phyloP scores from a whole-genome alignment of 2,329 filamentous ascomycete genomes.

The Periconia macrospinosa region DNA sequence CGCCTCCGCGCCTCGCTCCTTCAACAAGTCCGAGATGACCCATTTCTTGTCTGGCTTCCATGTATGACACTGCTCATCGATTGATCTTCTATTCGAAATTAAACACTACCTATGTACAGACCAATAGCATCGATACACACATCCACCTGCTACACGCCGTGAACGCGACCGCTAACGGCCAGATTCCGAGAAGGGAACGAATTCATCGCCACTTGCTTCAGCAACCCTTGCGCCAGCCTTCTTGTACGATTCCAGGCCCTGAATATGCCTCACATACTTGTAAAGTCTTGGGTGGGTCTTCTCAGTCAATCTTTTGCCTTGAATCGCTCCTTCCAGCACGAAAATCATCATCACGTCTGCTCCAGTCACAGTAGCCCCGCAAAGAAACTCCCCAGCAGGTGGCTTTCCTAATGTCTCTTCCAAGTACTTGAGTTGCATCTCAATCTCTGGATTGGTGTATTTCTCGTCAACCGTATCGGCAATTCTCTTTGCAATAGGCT shows the following conservation, averaged over 20 bases:
- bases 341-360: conserved; percentile 59
- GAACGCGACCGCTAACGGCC: conserved; percentile 1
- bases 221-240: conserved; percentile 54
- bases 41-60: neutral
- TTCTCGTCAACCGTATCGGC: conserved; percentile 49
- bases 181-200: conserved; percentile 34
- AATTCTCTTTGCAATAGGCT: conserved; percentile 62
- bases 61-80: too few species aligned
- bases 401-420: conserved; percentile 52
- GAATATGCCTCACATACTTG: conserved; percentile 49
- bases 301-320: conserved; percentile 41
- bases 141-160: neutral
- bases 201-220: conserved; percentile 43
- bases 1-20: neutral
- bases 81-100: too few species aligned
- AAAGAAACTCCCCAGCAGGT: conserved; percentile 54
- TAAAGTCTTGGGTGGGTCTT: conserved; percentile 51
- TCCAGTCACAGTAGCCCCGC: conserved; percentile 51
- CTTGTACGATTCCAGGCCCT: conserved; percentile 51
- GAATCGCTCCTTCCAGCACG: conserved; percentile 50
- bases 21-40: neutral
- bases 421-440: conserved; percentile 54
- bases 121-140: too few species aligned
- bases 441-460: conserved; percentile 51
- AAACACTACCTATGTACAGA: too few species aligned